These are phyloP conservation scores for Cardamine occulta DNA, from an alignment of 345 rosid species.

Conservation along the genomic window DNA sequence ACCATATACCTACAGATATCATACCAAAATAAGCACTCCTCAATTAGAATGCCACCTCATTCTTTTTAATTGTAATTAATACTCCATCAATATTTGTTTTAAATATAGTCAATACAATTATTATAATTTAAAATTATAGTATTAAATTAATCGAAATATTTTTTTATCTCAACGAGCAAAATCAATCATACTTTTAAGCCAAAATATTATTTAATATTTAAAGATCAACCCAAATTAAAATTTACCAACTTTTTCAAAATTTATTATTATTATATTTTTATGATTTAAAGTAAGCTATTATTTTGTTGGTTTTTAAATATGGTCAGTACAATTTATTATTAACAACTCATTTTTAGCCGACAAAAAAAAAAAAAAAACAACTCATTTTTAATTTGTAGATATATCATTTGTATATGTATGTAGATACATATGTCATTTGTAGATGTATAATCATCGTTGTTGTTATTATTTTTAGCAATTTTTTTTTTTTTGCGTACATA, in stretches of 20 bases:
- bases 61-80: not conserved
- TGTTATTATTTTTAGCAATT: too few species aligned
- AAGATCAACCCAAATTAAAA: not conserved
- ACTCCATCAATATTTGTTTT: not conserved
- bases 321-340: not conserved
- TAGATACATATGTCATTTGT: too few species aligned
- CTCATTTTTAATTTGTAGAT: too few species aligned
- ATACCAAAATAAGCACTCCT: not conserved
- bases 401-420: too few species aligned
- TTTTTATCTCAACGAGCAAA: not conserved
- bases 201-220: not conserved
- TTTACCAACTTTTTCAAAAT: not conserved
- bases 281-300: not conserved
- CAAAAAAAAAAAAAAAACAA: too few species aligned
- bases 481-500: too few species aligned
- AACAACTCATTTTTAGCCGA: not conserved
- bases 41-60: not conserved
- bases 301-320: not conserved
- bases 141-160: not conserved
- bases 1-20: not conserved
- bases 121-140: not conserved
- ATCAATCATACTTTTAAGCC: not conserved
- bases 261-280: not conserved
- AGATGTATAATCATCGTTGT: too few species aligned
- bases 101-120: not conserved